Conservation (phyloP, 2,329 filamentous ascomycete species). For the Mycocentrospora acerina region DNA sequence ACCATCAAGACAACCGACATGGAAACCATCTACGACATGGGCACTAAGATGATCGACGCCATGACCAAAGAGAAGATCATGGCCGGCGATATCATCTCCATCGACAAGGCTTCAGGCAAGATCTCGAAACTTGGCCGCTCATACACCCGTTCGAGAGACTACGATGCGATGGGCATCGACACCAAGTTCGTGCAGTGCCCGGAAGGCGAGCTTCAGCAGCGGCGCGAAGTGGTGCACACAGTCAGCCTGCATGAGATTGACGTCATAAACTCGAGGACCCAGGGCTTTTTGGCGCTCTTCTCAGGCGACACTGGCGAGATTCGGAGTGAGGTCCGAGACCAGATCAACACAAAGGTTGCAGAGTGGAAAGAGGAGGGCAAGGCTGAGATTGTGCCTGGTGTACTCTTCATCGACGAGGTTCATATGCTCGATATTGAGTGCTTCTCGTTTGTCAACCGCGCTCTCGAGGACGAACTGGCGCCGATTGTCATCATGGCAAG, state of each 20-base stretch:
- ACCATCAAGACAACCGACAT: slow-evolving; percentile 99
- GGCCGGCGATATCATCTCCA: slow-evolving; percentile 96
- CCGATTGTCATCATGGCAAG: slow-evolving; percentile 99
- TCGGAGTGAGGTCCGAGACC: slow-evolving; percentile 91
- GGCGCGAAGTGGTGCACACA: slow-evolving; percentile 95
- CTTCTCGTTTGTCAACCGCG: slow-evolving; percentile 97
- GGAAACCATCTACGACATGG: slow-evolving; percentile 99
- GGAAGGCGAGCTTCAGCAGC: slow-evolving; percentile 94
- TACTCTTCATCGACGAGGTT: slow-evolving; percentile 97
- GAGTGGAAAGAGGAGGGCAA: slow-evolving; percentile 99
- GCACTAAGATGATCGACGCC: slow-evolving; percentile 98
- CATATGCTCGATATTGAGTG: slow-evolving; percentile 99
- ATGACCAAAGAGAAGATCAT: slow-evolving; percentile 99
- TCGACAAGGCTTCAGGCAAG: slow-evolving; percentile 97
- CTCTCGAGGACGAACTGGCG: slow-evolving; percentile 89
- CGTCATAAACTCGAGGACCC: slow-evolving; percentile 98
- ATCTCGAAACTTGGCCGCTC: slow-evolving; percentile 96
- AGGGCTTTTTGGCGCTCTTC: slow-evolving; percentile 95
- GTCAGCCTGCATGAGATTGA: slow-evolving; percentile 98
- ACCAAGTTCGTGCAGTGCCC: slow-evolving; percentile 98
- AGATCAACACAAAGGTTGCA: slow-evolving; percentile 98
- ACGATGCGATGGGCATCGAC: slow-evolving; percentile 98
- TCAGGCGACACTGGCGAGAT: slow-evolving; percentile 98
- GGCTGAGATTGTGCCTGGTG: slow-evolving; percentile 94
- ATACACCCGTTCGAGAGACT: slow-evolving; percentile 92